Evolutionary conservation across 257 asterid species (phyloP).

Genomic region (Verbascum thapsus): DNA sequence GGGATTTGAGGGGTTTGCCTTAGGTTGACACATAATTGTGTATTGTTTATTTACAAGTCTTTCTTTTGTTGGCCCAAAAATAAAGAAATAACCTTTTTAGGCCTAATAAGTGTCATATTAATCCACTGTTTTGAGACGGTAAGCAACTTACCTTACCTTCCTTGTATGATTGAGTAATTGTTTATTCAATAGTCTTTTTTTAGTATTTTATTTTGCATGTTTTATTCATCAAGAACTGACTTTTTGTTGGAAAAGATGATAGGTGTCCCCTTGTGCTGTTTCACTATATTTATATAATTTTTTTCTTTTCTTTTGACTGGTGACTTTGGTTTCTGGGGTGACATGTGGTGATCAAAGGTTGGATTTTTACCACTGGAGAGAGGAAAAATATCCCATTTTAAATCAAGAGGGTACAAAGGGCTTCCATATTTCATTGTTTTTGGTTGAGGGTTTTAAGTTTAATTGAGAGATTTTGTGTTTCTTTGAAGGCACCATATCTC

Average conservation of each 20-base stretch:
- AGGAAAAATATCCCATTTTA: constrained; percentile 13
- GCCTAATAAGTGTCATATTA: constrained; percentile 14
- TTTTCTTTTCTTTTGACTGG: constrained; percentile 23
- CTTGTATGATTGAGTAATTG: constrained; percentile 37
- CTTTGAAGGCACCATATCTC: constrained; percentile 14
- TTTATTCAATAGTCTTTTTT: constrained; percentile 32
- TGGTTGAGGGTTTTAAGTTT: constrained; percentile 15
- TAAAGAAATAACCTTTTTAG: constrained; percentile 23
- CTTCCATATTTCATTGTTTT: background rate
- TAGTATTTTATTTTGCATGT: background rate
- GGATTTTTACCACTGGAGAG: constrained; percentile 34
- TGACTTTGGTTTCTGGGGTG: constrained; percentile 35
- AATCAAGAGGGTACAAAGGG: constrained; percentile 18
- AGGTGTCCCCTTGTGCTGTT: constrained; percentile 32
- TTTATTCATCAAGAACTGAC: constrained; percentile 27
- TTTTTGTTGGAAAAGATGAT: constrained; percentile 24
- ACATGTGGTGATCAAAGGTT: constrained; percentile 37
- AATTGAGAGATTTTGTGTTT: background rate
- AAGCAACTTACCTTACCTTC: constrained; percentile 56
- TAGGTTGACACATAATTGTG: constrained; percentile 39
- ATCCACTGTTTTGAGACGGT: constrained; percentile 57
- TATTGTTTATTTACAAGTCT: constrained; percentile 23
- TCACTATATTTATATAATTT: background rate
- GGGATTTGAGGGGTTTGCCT: constrained; percentile 32
- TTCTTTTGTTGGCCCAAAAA: constrained; percentile 9